Base-by-base conservation (phyloP, 2,329 filamentous ascomycete species). In the Aspergillus thermomutatus region DNA sequence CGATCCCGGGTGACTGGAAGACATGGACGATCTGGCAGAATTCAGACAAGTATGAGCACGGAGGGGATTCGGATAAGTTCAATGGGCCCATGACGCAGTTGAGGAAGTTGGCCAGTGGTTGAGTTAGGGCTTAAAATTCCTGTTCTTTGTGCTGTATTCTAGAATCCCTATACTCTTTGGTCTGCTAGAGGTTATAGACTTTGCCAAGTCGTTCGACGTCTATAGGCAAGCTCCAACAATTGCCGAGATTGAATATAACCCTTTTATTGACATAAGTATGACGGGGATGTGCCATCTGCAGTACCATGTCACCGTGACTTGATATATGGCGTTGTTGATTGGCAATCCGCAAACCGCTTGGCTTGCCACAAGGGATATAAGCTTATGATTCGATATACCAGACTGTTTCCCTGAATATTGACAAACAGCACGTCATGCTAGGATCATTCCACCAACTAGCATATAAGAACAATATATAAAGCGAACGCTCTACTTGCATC, bases 1-100 rank as follows among this genome's bases (percentile, higher is more conserved):
- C 74, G 1, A 72, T 80, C 17, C 81, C 80, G 1, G 80, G 77
- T 4, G 76, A 79, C 19, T 85, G 62, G 62, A n/a, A 43, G 2
- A 52, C 49, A 3, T 53, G 62, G 28, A 57, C 59, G 0, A 56
- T 63, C 46, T 63, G 62, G 62, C 62, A 64, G 52, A 56, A 64
- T 45, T 56, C 41, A 8, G 60, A 64, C 49, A 53, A 46, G 10
- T 64, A 63, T 48, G 40, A 47, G 37, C 55, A 57, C 21, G 61
- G 62, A 14, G 63, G 63, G 0, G 63, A 65, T 34, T 65, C 63
- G 11, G 57, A 65, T 43, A 51, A 61, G 8, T 61, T 57, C 28
- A 65, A 65, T 37, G 61, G 63, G 2, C 52, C 50, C 21, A 51
- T 53, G 50, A 56, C 55, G 17, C 50, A 54, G 41, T 40, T 64